Base-by-base conservation (phyloP, 129 eudicot genomes). In the Tagetes erecta region DNA sequence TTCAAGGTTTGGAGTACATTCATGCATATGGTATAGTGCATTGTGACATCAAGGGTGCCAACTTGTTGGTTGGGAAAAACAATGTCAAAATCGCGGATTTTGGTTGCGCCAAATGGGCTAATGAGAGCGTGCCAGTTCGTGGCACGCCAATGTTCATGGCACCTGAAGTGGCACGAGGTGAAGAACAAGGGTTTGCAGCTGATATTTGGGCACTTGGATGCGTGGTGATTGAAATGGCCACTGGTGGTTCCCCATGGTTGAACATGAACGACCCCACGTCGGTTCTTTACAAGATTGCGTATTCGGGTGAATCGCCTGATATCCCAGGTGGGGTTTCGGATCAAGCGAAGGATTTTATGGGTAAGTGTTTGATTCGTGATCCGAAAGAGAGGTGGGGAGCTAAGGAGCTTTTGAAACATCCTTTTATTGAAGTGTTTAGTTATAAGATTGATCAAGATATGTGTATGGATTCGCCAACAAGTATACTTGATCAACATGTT, bases 201-300 rank as follows among this genome's bases (percentile, higher is more conserved):
- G 97, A 91, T 76, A 74, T 88, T 1, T 91, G 97, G 97, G 84
- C 95, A 31, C 64, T 91, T 0, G 97, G 95, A 35, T 91, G 95
- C 78, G 89, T 86, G 14, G 66, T 91, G 13, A 82, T 87, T n/a
- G 97, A 87, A 72, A 83, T 91, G 91, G 82, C 86, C 11, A 88
- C 88, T 0, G 84, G 91, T 3, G 60, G 82, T 37, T 67, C 89
- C 30, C 87, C 94, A 33, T 87, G 91, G 95, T 47, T 80, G 30
- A 60, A 68, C 65, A 74, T 34, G 7, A 40, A 34, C 58, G 66
- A 77, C 14, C 83, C 87, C 0, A 30, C 80, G 3, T 83, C 87
- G 1, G 11, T 81, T 64, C 83, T 90, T 33, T 75, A 81, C 71
- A 73, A 76, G 60, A 87, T 90, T 69, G 96, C 76, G 38, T 80